Evolutionary conservation across 2,329 filamentous ascomycete species (phyloP), one percentile per base, ranked within the genome.

Genomic region (Pseudocercospora eumusae): DNA sequence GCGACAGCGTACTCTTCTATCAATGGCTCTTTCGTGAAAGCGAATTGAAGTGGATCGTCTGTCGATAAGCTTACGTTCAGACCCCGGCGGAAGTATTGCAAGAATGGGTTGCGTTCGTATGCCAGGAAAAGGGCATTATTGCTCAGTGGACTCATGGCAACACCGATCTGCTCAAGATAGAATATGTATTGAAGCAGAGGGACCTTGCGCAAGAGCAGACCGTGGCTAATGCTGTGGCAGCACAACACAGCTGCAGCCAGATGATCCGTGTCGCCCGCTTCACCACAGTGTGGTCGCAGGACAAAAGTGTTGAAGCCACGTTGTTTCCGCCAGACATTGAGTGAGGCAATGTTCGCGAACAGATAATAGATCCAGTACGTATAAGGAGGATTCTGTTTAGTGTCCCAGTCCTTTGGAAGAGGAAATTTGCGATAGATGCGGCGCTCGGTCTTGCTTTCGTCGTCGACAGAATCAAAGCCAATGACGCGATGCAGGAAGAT

Each of bases 301-400:
- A 96, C 83, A 75, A 99, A 96, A 0, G 95, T 99, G 76, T 96
- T 99, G 83, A 98, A 97, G 0, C 93, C 93, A 56, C 93, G 88
- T 73, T 89, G 88, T 73, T 92, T 93, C 47, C 95, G 87, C 89
- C 91, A 97, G 62, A 89, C 85, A 74, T 99, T 99, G 69, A 99
- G 83, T 9, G 93, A 96, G 0, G 89, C 85, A 76, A 97, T 92
- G 76, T 99, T 99, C 66, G 95, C 88, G 73, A 95, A 98, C 57
- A 98, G 83, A 73, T 96, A 96, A 78, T 99, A 99, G 73, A 98
- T 90, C 95, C 95, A 99, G 79, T 99, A 99, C 75, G 90, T 97
- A 79, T 99, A 99, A 0, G 95, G 95, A 13, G 95, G 95, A 73
- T 99, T 99, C 76, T 98, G 93, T 71, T 90, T 92, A 0, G 92